Conservation (phyloP, 495 filamentous ascomycete species). For the Saxispiralis lemnorum region DNA sequence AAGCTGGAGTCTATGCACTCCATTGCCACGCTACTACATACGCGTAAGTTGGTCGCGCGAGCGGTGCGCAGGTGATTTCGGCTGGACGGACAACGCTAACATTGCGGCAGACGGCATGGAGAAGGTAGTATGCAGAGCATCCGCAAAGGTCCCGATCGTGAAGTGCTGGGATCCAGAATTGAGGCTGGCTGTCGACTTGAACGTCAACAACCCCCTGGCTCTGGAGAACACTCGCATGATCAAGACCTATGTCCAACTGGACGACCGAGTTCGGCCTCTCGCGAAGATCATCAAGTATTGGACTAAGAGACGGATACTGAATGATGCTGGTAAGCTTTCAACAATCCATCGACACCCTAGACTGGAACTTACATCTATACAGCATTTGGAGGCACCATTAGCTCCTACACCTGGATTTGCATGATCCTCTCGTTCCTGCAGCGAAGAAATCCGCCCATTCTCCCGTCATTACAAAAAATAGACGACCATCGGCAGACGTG, state of each 20-base stretch:
- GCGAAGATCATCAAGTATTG: slow-evolving; percentile 96
- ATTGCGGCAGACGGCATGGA: slow-evolving; percentile 72
- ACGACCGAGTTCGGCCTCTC: slow-evolving; percentile 72
- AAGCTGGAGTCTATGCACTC: slow-evolving; percentile 73
- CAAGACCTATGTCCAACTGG: slow-evolving; percentile 87
- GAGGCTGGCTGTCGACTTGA: slow-evolving; percentile 86
- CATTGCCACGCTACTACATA: slow-evolving; percentile 65
- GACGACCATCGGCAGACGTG: slow-evolving; percentile 40
- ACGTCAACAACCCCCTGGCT: slow-evolving; percentile 89
- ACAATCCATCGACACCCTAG: neutral
- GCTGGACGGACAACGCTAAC: slow-evolving; percentile 12
- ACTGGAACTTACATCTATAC: slow-evolving; percentile 7
- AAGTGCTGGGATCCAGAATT: slow-evolving; percentile 98
- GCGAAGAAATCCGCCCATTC: slow-evolving; percentile 66
- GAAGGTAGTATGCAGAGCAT: slow-evolving; percentile 78
- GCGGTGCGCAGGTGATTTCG: neutral
- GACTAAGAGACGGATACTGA: slow-evolving; percentile 80
- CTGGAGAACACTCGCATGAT: slow-evolving; percentile 97
- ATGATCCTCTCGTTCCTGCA: slow-evolving; percentile 95
- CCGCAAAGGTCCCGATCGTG: slow-evolving; percentile 92
- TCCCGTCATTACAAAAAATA: slow-evolving; percentile 71
- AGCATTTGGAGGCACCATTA: slow-evolving; percentile 86
- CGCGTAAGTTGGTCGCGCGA: slow-evolving; percentile 41
- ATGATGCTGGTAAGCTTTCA: slow-evolving; percentile 66
- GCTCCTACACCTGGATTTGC: slow-evolving; percentile 99